Base-by-base conservation (phyloP, 495 filamentous ascomycete species). In the Penicillium bialowiezense region DNA sequence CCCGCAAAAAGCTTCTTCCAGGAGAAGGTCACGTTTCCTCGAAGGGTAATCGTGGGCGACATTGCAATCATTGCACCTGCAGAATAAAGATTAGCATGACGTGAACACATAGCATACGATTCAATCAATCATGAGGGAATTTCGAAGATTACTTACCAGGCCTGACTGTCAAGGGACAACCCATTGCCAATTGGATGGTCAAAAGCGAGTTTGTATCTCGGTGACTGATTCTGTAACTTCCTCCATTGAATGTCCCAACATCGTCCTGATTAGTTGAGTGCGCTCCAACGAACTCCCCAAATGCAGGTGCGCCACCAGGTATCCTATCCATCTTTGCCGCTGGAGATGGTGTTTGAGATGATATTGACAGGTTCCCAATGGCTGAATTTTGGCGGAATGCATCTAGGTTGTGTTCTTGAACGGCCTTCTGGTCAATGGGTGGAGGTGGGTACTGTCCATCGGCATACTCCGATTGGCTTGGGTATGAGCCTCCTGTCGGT, bases 201-300 rank as follows among this genome's bases (percentile, higher is more conserved):
- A 97, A 57, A 33, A 97, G 80, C 0, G 89, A 89, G 62, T 98
- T 98, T 34, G 80, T 84, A 59, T 97, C 91, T 6, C 93, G 79
- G 59, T 98, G 93, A 55, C 89, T 93, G 66, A 98, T 89, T 17
- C 95, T 75, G 62, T 92, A 98, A 53, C 84, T 90, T 7, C 93
- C 93, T 9, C 93, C 93, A 70, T 97, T 97, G 76, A 98, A 97
- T 0, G 87, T 95, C 3, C 93, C 93, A 10, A 91, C 75, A 44
- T 93, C 89, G 65, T 97, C 93, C 23, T 82, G 70, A 1, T 77
- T 78, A 3, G 84, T 76, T 10, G 60, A 50, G 1, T 52, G 60
- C 0, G 80, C 82, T 31, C 88, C 87, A 3, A 69, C 52, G 47
- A 90, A 88, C 21, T 85, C 75, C 1, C 63, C 71, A 28, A 64